These are phyloP conservation scores for Hortiboletus flavorubellus DNA, from an alignment of 768 basidiomycete genomes.

Conservation along the genomic window DNA sequence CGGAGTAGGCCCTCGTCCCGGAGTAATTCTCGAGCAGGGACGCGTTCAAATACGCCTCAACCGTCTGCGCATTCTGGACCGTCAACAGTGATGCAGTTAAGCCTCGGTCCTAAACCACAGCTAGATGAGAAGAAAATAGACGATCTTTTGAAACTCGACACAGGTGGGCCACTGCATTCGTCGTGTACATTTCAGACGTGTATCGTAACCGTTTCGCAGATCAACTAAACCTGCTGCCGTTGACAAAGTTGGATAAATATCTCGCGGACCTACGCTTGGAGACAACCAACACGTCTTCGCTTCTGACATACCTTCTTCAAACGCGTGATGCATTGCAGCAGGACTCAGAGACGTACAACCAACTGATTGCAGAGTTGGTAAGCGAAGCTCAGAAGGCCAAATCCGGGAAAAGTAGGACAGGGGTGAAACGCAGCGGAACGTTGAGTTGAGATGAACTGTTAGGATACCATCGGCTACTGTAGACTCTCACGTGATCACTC, in stretches of 20 bases:
- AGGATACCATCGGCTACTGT: neutral
- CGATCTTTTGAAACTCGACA: constrained; percentile 59
- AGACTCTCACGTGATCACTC: constrained; percentile 14
- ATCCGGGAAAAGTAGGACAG: constrained; percentile 52
- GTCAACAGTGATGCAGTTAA: constrained; percentile 36
- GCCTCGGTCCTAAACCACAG: constrained; percentile 75
- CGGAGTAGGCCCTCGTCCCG: constrained; percentile 32
- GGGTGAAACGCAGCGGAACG: constrained; percentile 48
- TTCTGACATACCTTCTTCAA: constrained; percentile 82
- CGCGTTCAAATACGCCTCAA: constrained; percentile 43
- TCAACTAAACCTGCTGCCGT: constrained; percentile 65
- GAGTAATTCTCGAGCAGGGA: constrained; percentile 53
- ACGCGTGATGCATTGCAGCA: constrained; percentile 78
- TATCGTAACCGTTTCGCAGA: constrained; percentile 42
- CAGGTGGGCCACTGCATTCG: constrained; percentile 47
- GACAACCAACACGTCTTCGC: constrained; percentile 69
- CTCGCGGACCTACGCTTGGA: constrained; percentile 66
- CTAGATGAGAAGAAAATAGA: constrained; percentile 65
- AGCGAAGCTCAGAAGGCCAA: constrained; percentile 86
- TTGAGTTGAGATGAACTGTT: constrained; percentile 27
- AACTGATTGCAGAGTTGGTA: constrained; percentile 88
- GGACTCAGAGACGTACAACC: constrained; percentile 87
- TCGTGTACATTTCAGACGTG: neutral
- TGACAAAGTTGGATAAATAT: constrained; percentile 61
- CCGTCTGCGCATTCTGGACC: constrained; percentile 33